A percentile compares a stretch with the other conserved stretches of the same genome.
Conservation (phyloP, 2,329 filamentous ascomycete genomes). For the Fusarium armeniacum region DNA sequence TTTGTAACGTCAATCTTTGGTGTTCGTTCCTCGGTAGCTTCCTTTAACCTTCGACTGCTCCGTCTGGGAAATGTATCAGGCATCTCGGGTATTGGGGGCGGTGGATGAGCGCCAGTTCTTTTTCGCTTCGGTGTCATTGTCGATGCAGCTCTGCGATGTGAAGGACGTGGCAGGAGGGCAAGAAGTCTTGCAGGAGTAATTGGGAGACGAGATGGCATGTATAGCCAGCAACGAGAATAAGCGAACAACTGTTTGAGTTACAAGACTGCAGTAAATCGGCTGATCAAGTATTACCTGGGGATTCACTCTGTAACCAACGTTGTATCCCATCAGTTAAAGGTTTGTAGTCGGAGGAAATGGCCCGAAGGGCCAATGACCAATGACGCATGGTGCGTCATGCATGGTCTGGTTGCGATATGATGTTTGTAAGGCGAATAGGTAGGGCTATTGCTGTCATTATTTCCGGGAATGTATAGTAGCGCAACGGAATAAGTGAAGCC, state of each 20-base stretch:
- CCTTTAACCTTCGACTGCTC: conserved; percentile 48
- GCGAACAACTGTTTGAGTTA: not conserved
- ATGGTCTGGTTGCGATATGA: conserved; percentile 28
- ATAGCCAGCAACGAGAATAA: not conserved
- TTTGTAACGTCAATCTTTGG: conserved; percentile 17
- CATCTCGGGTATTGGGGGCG: conserved; percentile 39
- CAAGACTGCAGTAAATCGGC: not conserved
- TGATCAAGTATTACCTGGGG: not conserved
- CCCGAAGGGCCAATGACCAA: conserved; percentile 47
- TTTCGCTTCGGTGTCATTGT: conserved; percentile 60
- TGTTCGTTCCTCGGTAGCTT: conserved; percentile 12
- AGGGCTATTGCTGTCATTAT: conserved; percentile 32
- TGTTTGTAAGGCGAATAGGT: conserved; percentile 25
- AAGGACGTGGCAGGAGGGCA: conserved; percentile 13
- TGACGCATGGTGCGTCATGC: conserved; percentile 50
- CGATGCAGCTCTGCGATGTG: conserved; percentile 14
- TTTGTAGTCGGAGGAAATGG: conserved; percentile 41
- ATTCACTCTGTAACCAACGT: conserved; percentile 1
- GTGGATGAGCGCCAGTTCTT: conserved; percentile 45
- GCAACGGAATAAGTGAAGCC: conserved; percentile 14
- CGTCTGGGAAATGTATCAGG: conserved; percentile 44
- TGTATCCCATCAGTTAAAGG: conserved; percentile 19
- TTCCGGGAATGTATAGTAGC: conserved; percentile 24
- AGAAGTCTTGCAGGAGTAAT: conserved; percentile 12
- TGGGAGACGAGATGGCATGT: conserved; percentile 14